Conservation (phyloP, 1,284 basidiomycete species). For the Rhodotorula sp. region DNA sequence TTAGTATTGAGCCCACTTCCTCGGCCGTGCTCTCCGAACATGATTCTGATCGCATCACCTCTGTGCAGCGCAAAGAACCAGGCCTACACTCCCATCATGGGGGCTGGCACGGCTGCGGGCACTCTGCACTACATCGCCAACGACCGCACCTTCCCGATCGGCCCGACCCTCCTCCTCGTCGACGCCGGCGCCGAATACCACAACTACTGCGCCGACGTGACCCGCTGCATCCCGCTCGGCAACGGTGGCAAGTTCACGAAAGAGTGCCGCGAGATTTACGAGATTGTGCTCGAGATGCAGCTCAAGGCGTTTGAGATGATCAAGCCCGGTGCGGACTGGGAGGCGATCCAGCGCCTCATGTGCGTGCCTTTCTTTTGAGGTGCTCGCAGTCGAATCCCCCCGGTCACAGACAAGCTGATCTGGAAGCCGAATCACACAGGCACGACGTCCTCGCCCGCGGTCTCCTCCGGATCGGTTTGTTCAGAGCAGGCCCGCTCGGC, state of each 20-base stretch:
- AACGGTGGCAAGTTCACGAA: conserved; percentile 82
- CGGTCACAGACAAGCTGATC: no score
- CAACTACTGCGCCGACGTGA: conserved; percentile 73
- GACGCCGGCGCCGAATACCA: conserved; percentile 89
- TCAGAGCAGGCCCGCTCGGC: conserved; percentile 51
- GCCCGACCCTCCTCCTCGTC: conserved; percentile 62
- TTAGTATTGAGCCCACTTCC: conserved; percentile 50
- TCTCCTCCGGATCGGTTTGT: conserved; percentile 79
- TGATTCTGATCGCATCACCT: neutral
- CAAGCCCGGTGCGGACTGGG: conserved; percentile 77
- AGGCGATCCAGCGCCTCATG: conserved; percentile 73
- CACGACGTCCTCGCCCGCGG: conserved; percentile 73
- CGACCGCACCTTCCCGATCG: conserved; percentile 52
- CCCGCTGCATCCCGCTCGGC: conserved; percentile 57
- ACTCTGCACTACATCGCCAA: conserved; percentile 72
- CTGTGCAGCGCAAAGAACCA: conserved; percentile 67
- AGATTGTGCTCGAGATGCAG: conserved; percentile 84
- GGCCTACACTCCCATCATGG: conserved; percentile 86
- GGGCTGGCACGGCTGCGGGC: conserved; percentile 74
- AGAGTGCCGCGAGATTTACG: conserved; percentile 74
- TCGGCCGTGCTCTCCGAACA: neutral
- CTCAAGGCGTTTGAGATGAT: conserved; percentile 61
- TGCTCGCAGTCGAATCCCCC: no score
- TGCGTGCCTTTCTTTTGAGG: neutral
- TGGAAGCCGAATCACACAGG: neutral